Evolutionary conservation across 306 rosid species (phyloP).

Genomic region (Begonia fuchsioides): DNA sequence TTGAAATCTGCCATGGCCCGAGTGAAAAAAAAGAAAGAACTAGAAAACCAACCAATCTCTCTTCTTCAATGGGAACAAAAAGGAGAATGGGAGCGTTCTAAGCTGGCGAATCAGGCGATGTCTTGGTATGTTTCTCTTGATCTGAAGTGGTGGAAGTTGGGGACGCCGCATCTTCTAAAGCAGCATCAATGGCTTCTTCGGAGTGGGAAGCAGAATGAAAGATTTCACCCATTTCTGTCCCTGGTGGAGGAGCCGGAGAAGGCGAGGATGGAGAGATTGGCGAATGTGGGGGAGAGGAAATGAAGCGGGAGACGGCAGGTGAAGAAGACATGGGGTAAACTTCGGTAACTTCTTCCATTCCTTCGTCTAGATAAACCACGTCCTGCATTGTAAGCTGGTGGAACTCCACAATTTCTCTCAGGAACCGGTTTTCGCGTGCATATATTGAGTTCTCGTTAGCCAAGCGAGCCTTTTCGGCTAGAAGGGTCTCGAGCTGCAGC

Average conservation of each 20-base stretch:
- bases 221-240: no score
- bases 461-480: conserved; percentile 78
- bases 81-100: conserved; percentile 9
- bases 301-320: conserved; percentile 15
- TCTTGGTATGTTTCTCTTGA: conserved; percentile 10
- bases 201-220: no score
- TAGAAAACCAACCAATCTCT: no score
- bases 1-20: no score
- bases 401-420: conserved; percentile 89
- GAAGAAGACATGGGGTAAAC: no score
- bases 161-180: no score
- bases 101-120: conserved; percentile 14
- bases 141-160: no score
- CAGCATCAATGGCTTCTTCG: no score
- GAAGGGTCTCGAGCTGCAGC: conserved; percentile 78
- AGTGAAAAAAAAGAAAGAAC: no score
- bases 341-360: conserved; percentile 78
- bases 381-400: conserved; percentile 93
- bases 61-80: no score
- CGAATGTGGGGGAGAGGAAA: conserved; percentile 34
- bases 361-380: conserved; percentile 71
- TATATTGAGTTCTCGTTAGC: conserved; percentile 76
- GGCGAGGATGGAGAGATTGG: conserved; percentile 19
- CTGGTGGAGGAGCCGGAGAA: conserved; percentile 16
- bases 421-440: conserved; percentile 78